Evolutionary conservation across 2,329 filamentous ascomycete genomes (phyloP).

Genomic region (Cercospora zeina): DNA sequence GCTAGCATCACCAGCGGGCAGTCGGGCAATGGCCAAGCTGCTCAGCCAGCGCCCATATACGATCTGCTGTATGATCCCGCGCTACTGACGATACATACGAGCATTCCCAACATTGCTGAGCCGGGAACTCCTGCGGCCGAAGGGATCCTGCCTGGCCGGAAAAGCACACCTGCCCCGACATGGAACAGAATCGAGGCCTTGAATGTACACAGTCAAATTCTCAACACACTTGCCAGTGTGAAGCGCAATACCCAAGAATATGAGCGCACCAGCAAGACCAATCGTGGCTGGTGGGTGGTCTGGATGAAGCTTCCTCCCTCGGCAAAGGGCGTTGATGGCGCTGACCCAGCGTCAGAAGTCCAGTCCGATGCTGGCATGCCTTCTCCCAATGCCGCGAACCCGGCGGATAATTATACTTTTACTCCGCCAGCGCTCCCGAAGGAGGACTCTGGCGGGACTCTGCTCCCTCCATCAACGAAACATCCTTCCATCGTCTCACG

Average conservation of each 20-base stretch:
- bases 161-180: slow-evolving; percentile 26
- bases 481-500: slow-evolving; percentile 17
- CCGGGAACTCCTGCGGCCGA: slow-evolving; percentile 49
- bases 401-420: background rate
- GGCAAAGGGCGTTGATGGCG: slow-evolving; percentile 1
- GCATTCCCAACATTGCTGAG: slow-evolving; percentile 64
- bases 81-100: slow-evolving; percentile 59
- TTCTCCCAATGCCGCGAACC: background rate
- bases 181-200: slow-evolving; percentile 62
- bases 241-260: slow-evolving; percentile 51
- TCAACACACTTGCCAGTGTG: slow-evolving; percentile 58
- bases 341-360: background rate
- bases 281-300: slow-evolving; percentile 66
- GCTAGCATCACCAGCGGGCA: slow-evolving; percentile 36
- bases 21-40: slow-evolving; percentile 34
- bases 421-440: slow-evolving; percentile 7
- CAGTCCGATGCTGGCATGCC: background rate
- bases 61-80: slow-evolving; percentile 62
- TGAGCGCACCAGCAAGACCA: slow-evolving; percentile 63
- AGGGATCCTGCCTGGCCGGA: slow-evolving; percentile 36
- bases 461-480: slow-evolving; percentile 17
- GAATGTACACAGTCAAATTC: slow-evolving; percentile 61
- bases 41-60: slow-evolving; percentile 50
- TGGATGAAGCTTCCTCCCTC: slow-evolving; percentile 58
- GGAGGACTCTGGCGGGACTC: slow-evolving; percentile 24